Evolutionary conservation across 352 stramenopile species (phyloP).

Genomic region (Phytophthora foliorum): DNA sequence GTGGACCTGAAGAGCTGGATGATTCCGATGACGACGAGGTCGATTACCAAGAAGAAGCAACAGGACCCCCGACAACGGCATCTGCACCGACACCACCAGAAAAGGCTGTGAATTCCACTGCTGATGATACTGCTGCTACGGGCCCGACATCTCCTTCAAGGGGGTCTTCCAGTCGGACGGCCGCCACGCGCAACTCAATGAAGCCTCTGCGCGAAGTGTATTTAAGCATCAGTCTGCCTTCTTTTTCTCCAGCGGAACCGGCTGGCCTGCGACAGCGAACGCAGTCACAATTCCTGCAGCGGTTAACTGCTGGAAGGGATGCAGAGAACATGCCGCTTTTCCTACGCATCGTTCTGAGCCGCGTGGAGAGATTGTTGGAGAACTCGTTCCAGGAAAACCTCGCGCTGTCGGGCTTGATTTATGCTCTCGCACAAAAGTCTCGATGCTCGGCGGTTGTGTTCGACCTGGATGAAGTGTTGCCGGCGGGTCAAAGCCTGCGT

Average conservation of each 20-base stretch:
- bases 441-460: slow-evolving; percentile 64
- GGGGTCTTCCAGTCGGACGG: slow-evolving; percentile 56
- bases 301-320: slow-evolving; percentile 21
- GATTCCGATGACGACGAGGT: slow-evolving; percentile 69
- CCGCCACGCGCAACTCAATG: slow-evolving; percentile 67
- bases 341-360: slow-evolving; percentile 78
- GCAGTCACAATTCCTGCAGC: slow-evolving; percentile 26
- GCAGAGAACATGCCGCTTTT: slow-evolving; percentile 56
- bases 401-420: slow-evolving; percentile 81
- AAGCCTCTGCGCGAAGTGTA: slow-evolving; percentile 75
- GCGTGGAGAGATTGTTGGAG: slow-evolving; percentile 78
- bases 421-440: slow-evolving; percentile 72
- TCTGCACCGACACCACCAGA: background rate
- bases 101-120: background rate
- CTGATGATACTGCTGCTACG: slow-evolving; percentile 15
- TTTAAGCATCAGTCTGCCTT: slow-evolving; percentile 74
- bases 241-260: slow-evolving; percentile 68
- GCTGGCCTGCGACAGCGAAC: slow-evolving; percentile 40
- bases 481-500: slow-evolving; percentile 62
- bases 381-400: slow-evolving; percentile 89
- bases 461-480: slow-evolving; percentile 54
- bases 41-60: slow-evolving; percentile 40
- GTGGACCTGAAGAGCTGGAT: slow-evolving; percentile 47
- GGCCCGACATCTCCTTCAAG: slow-evolving; percentile 18
- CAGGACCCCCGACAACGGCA: slow-evolving; percentile 9